phyloP scores from a whole-genome alignment of 495 filamentous ascomycete genomes.

The Lichina pygmaea region DNA sequence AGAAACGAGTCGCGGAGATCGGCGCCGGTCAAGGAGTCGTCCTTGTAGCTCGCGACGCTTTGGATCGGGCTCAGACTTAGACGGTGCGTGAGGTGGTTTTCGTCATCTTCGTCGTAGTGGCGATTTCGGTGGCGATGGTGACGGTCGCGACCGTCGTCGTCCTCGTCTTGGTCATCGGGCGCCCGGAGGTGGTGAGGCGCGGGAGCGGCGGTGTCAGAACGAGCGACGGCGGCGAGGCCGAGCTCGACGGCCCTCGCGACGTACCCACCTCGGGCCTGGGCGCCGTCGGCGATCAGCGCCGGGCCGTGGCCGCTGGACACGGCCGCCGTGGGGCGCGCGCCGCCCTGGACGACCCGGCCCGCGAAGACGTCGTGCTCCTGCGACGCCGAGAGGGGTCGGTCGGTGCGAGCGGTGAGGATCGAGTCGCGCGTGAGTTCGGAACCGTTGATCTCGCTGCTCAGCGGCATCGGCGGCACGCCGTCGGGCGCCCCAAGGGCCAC shows the following conservation, averaged over 20 bases:
- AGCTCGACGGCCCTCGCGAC: slow-evolving; percentile 20
- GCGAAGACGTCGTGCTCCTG: neutral
- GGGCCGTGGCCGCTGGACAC: neutral
- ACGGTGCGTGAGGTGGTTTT: slow-evolving; percentile 16
- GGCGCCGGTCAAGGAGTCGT: slow-evolving; percentile 21
- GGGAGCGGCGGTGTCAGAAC: slow-evolving; percentile 7
- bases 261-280: slow-evolving; percentile 23
- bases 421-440: slow-evolving; percentile 77
- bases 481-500: neutral
- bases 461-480: slow-evolving; percentile 18
- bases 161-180: slow-evolving; percentile 5
- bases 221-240: slow-evolving; percentile 11
- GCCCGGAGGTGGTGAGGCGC: neutral
- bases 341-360: neutral
- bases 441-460: slow-evolving; percentile 53
- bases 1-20: slow-evolving; percentile 19
- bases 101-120: slow-evolving; percentile 22
- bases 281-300: slow-evolving; percentile 6
- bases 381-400: slow-evolving; percentile 27
- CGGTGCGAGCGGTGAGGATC: slow-evolving; percentile 59
- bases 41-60: slow-evolving; percentile 54
- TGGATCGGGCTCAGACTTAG: slow-evolving; percentile 62
- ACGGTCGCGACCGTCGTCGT: slow-evolving; percentile 11
- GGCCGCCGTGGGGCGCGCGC: neutral
- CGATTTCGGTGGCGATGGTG: slow-evolving; percentile 20